A percentile compares a stretch with the other conserved stretches of the same genome.
phyloP scores from a whole-genome alignment of 2,329 filamentous ascomycete genomes.

The Ciborinia camelliae region DNA sequence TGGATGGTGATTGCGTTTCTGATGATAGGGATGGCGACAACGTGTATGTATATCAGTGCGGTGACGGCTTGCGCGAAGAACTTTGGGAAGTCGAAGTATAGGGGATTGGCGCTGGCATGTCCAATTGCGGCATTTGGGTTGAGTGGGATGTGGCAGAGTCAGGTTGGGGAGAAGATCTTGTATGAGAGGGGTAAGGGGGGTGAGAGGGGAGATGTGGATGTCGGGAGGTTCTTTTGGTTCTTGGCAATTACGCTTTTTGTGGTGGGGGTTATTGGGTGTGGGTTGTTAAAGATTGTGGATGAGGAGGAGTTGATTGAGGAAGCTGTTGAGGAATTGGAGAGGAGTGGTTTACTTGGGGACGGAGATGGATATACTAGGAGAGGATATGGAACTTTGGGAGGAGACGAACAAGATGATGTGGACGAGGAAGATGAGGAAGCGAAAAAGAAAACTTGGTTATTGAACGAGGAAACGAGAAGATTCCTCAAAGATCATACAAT shows the following conservation, averaged over 20 bases:
- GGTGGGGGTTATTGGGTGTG: constrained; percentile 69
- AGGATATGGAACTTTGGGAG: constrained; percentile 60
- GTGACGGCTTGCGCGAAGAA: constrained; percentile 99
- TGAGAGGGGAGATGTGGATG: constrained; percentile 60
- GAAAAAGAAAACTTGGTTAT: constrained; percentile 81
- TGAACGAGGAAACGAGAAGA: constrained; percentile 83
- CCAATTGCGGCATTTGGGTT: constrained; percentile 92
- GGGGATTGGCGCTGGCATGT: constrained; percentile 82
- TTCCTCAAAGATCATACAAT: constrained; percentile 89
- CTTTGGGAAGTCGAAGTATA: constrained; percentile 83
- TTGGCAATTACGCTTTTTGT: constrained; percentile 66
- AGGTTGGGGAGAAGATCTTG: constrained; percentile 75
- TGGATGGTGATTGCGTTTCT: constrained; percentile 85
- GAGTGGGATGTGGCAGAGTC: constrained; percentile 94
- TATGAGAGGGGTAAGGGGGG: constrained; percentile 66
- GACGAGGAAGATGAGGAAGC: constrained; percentile 49
- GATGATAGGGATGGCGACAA: constrained; percentile 77
- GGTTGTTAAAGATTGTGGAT: constrained; percentile 74
- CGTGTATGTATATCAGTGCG: constrained; percentile 82
- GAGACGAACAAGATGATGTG: constrained; percentile 32
- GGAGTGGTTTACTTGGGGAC: constrained; percentile 76
- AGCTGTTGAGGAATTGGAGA: constrained; percentile 85
- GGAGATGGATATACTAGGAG: constrained; percentile 65
- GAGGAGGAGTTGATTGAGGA: constrained; percentile 87
- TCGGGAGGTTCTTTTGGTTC: constrained; percentile 86